phyloP scores from a whole-genome alignment of 164 flowering plant genomes.

The Cinnamomum chago region DNA sequence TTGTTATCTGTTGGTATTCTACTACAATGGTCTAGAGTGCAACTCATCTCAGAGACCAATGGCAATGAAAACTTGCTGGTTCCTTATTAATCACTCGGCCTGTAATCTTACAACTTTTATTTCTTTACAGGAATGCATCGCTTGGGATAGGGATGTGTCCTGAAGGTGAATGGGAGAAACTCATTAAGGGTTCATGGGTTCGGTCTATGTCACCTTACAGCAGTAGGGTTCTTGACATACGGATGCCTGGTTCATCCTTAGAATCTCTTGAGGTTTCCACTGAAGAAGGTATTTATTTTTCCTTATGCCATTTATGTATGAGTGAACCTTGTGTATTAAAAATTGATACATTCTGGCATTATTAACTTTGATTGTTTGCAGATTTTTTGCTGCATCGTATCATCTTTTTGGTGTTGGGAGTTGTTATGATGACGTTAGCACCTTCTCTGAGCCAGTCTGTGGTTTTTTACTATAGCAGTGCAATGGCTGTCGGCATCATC shows the following conservation, averaged over 20 bases:
- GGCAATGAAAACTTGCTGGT: too few relatives aligned
- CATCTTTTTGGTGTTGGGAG: slow-evolving; percentile 55
- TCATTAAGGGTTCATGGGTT: slow-evolving; percentile 63
- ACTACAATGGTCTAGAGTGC: too few relatives aligned
- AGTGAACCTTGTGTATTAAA: not conserved
- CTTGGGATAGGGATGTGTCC: slow-evolving; percentile 77
- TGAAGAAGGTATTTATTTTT: slow-evolving; percentile 60
- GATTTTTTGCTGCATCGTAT: slow-evolving; percentile 56
- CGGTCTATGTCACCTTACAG: slow-evolving; percentile 84
- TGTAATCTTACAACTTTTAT: not conserved
- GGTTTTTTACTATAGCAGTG: slow-evolving; percentile 78
- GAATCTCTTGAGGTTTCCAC: slow-evolving; percentile 49
- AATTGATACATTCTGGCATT: slow-evolving; percentile 1
- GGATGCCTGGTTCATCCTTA: slow-evolving; percentile 38
- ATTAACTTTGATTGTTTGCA: slow-evolving; percentile 33
- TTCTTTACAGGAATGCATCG: slow-evolving; percentile 57
- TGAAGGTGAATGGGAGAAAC: slow-evolving; percentile 69
- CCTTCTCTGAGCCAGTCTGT: slow-evolving; percentile 61
- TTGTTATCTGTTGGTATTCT: too few relatives aligned
- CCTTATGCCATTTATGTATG: not conserved
- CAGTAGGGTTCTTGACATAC: slow-evolving; percentile 60
- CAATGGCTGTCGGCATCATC: slow-evolving; percentile 76
- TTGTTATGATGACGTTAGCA: slow-evolving; percentile 51
- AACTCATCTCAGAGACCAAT: too few relatives aligned
- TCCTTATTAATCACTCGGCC: too few relatives aligned